Base-by-base conservation (phyloP, 1,139 yeast species). In the Hyphopichia pseudoburtonii region DNA sequence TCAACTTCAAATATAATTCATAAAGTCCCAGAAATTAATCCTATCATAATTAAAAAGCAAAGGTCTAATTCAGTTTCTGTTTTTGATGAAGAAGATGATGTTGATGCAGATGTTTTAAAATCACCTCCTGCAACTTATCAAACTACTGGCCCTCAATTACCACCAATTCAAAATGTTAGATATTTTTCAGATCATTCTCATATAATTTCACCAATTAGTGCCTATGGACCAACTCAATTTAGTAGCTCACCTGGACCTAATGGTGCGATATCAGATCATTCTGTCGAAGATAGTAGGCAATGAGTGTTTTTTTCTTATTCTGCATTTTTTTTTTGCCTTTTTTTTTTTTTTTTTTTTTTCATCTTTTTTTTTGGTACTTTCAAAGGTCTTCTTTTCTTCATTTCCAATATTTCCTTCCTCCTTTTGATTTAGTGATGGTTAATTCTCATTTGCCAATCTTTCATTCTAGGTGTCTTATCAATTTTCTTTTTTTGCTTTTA, bases 201-300 rank as follows among this genome's bases (percentile, higher is more conserved):
- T 6, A 27, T 34, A 21, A 19, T 35, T 17, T 23, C 34, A 15
- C 31, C 30, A 15, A 8, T 31, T 18, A 29, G 24, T 29, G 7
- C n/a, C 19, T 29, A 19, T 27, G n/a, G n/a, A n/a, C 38, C 26
- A 15, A 23, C 29, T 26, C 10, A 31, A 8, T 24, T 19, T 17
- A 19, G 23, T 19, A 22, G 24, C 12, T 23, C 28, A 6, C 10
- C 30, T 14, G 35, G 24, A 18, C 17, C 26, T 19, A 30, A 24
- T 24, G 25, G 17, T 17, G 23, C n/a, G n/a, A n/a, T n/a, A n/a
- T n/a, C 32, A n/a, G 28, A 32, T 26, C 37, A 34, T 5, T 27
- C 36, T n/a, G 34, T 34, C 6, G 47, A 41, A 30, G 54, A 52
- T 24, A 60, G 53, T 26, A 54, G 25, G 2, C 23, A 7, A 21